phyloP scores from a whole-genome alignment of 805 yeast species.

The Cyberlindnera mycetangii region DNA sequence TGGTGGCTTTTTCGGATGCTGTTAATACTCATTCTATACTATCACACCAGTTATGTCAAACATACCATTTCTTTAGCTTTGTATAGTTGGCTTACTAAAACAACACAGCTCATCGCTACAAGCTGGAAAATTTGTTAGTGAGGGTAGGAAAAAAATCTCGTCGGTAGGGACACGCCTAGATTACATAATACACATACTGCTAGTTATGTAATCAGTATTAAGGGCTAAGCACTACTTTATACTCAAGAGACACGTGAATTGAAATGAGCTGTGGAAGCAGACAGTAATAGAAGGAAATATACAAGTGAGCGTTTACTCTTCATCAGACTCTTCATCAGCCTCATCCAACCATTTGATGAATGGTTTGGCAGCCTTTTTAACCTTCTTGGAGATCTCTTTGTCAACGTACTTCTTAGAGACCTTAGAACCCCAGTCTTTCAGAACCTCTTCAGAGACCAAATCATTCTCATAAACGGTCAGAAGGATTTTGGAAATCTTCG shows the following conservation, averaged over 20 bases:
- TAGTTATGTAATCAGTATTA: background rate
- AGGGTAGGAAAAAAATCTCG: background rate
- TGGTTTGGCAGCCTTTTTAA: constrained; percentile 94
- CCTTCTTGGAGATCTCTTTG: constrained; percentile 88
- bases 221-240: no score
- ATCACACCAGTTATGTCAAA: background rate
- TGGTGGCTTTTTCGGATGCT: constrained; percentile 30
- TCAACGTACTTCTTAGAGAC: constrained; percentile 92
- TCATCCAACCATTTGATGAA: constrained; percentile 92
- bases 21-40: background rate
- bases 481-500: constrained; percentile 75
- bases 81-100: background rate
- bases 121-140: constrained; percentile 5
- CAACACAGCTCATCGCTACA: constrained; percentile 6
- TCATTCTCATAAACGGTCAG: constrained; percentile 81
- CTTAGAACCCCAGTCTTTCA: constrained; percentile 82
- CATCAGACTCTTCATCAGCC: constrained; percentile 73
- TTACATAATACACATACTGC: background rate
- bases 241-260: no score
- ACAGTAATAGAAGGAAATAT: background rate
- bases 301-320: constrained; percentile 25
- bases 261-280: background rate
- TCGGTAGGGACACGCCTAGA: background rate
- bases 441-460: constrained; percentile 77
- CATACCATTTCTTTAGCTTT: background rate